Evolutionary conservation across 176 grass and related monocot genomes (phyloP), one percentile per base, ranked within the genome.

Genomic region (Oryza glaberrima): DNA sequence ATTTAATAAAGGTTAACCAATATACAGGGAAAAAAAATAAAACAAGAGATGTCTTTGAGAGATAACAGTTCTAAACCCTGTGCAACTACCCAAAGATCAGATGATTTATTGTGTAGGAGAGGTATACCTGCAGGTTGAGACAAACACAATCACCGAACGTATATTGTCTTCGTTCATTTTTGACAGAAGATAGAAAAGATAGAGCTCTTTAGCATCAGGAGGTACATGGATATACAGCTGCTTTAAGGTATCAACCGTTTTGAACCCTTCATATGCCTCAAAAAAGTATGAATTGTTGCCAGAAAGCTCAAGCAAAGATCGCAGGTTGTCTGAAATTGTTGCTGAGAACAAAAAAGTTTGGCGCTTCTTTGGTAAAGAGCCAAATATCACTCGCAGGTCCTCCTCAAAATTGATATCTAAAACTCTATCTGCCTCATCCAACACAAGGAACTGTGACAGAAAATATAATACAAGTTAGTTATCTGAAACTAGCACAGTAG

Each of bases 271-370:
- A 45, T 98, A 95, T 44, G 86, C 96, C 84, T 98, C 93, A 76
- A 89, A 98, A 69, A 98, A 87, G 71, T 92, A 98, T 6, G 89
- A 92, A 11, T 88, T 94, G 75, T 95, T 95, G 60, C 85, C 83
- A 13, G 96, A 98, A 54, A 98, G 86, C 70, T 98, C 85, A 72
- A 94, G 87, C 80, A 98, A 91, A 26, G 91, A 90, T 64, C 69
- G 74, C 46, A 98, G 86, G 81, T 98, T 90, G 13, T 91, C 87
- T 58, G 96, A 95, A 90, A 98, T 98, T 40, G 96, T 98, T 77
- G 96, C 96, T 44, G 96, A 98, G 85, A 98, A 98, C 70, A 98
- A 74, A 86, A 98, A 91, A 1, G 96, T 98, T 75, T 98, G 93
- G 15, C 93, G 79, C 22, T 82, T 92, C 75, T 94, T 95, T 15